Base-by-base conservation (phyloP, 2,329 filamentous ascomycete species). In the Metarhizium humberi region DNA sequence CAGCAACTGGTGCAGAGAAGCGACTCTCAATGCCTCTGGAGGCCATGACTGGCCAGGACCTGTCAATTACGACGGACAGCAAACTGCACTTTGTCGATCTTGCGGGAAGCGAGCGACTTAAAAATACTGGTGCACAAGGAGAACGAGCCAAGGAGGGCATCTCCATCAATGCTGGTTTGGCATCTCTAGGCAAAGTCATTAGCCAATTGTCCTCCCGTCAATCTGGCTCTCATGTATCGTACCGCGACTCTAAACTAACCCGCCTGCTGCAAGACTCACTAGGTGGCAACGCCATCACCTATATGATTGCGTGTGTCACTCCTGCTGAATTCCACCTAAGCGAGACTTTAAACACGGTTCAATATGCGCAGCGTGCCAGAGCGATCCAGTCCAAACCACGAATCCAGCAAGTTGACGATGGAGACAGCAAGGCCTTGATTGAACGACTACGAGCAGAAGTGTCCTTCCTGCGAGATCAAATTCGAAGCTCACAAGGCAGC, bases 301-400 rank as follows among this genome's bases (percentile, higher is more conserved):
- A 97, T 74, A 97, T 99, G 94, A 94, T 99, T 73, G 94, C 94
- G 8, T 99, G 94, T 72, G 92, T 99, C 34, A 99, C 92, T 1
- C 92, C 92, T 0, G 90, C 92, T 14, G 92, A 96, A 68, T 99
- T 99, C 67, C 94, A 99, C 69, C 77, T 99, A 48, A 97, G 92
- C 73, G 94, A 99, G 73, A 97, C 95, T 0, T 77, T 99, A 56
- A 99, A 99, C 69, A 99, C 94, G 0, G 90, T 99, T 25, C 89
- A 96, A 69, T 99, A 99, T 72, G 94, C 94, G 6, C 94, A 97
- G 73, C 84, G 94, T 60, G 95, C 94, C 59, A 87, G 94, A 60
- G 91, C 92, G 2, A 99, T 99, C 58, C 94, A 99, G 75, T 96
- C 90, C 73, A 97, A 96, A 71, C 95, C 94, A 7, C 87, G 91